Percentiles rank a stretch among this genome's conserved stretches.
phyloP scores from a whole-genome alignment of 2,329 filamentous ascomycete species.

The Beauveria medogensis region DNA sequence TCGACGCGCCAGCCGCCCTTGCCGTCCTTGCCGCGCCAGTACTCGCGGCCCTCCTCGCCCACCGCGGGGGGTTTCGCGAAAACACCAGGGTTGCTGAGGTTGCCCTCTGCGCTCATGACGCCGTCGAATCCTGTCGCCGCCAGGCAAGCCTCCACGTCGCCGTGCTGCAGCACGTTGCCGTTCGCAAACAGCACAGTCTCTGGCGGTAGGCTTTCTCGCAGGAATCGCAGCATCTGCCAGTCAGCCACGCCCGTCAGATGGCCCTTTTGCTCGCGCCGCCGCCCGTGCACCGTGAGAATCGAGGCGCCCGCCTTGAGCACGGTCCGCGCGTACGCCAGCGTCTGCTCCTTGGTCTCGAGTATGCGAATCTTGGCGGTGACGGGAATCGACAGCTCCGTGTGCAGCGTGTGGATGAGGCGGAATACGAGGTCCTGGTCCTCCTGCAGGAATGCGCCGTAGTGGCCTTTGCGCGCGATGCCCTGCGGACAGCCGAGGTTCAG shows the following conservation, averaged over 20 bases:
- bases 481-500: constrained; percentile 94
- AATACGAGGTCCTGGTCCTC: constrained; percentile 83
- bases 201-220: constrained; percentile 72
- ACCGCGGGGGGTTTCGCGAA: constrained; percentile 61
- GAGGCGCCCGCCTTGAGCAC: constrained; percentile 83
- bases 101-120: constrained; percentile 94
- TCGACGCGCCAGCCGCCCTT: constrained; percentile 84
- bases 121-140: constrained; percentile 80
- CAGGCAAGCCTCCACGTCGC: constrained; percentile 70
- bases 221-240: constrained; percentile 75
- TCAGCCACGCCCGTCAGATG: constrained; percentile 91
- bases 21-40: constrained; percentile 74
- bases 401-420: constrained; percentile 73
- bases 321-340: constrained; percentile 80
- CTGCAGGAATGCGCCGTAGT: constrained; percentile 91
- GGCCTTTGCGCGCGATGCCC: constrained; percentile 82
- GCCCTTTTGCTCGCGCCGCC: constrained; percentile 85
- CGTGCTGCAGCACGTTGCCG: constrained; percentile 79
- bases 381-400: constrained; percentile 69
- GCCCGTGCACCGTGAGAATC: constrained; percentile 86
- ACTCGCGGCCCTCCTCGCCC: constrained; percentile 65
- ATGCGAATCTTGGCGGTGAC: constrained; percentile 94
- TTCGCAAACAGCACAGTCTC: constrained; percentile 96
- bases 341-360: constrained; percentile 77
- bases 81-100: constrained; percentile 82